A percentile compares a stretch with the other conserved stretches of the same genome.
These are phyloP conservation scores for Mycena rebaudengoi DNA, from an alignment of 768 basidiomycete species.

Conservation along the genomic window DNA sequence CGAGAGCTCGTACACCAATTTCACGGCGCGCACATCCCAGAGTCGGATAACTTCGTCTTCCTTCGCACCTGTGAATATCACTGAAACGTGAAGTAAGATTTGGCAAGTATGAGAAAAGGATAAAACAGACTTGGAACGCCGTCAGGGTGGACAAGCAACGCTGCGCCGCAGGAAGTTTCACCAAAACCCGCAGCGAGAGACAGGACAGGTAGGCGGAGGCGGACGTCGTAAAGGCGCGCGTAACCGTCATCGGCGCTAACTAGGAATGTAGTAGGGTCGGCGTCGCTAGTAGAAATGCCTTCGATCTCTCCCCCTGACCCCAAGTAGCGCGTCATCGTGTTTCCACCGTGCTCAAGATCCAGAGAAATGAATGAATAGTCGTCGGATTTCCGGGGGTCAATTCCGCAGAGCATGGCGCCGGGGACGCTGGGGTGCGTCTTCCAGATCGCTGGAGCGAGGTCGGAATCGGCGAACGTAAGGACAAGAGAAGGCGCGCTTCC, in stretches of 20 bases:
- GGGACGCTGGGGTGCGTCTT: conserved; percentile 32
- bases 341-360: conserved; percentile 47
- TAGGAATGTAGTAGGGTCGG: conserved; percentile 46
- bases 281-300: conserved; percentile 43
- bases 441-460: conserved; percentile 31
- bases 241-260: conserved; percentile 47
- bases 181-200: conserved; percentile 36
- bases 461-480: conserved; percentile 15
- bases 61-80: conserved; percentile 40
- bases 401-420: conserved; percentile 33
- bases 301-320: conserved; percentile 46
- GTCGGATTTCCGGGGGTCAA: neutral
- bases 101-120: neutral
- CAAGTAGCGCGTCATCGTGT: conserved; percentile 40
- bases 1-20: conserved; percentile 49
- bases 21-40: conserved; percentile 51
- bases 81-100: neutral
- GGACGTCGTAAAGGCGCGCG: conserved; percentile 48
- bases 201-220: conserved; percentile 45
- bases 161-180: conserved; percentile 28
- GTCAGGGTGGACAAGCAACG: conserved; percentile 44
- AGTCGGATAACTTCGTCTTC: conserved; percentile 44
- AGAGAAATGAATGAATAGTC: conserved; percentile 33
- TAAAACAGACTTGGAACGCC: conserved; percentile 47
- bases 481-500: conserved; percentile 28